Evolutionary conservation across 2,329 filamentous ascomycete genomes (phyloP).

Genomic region (Fusarium proliferatum): DNA sequence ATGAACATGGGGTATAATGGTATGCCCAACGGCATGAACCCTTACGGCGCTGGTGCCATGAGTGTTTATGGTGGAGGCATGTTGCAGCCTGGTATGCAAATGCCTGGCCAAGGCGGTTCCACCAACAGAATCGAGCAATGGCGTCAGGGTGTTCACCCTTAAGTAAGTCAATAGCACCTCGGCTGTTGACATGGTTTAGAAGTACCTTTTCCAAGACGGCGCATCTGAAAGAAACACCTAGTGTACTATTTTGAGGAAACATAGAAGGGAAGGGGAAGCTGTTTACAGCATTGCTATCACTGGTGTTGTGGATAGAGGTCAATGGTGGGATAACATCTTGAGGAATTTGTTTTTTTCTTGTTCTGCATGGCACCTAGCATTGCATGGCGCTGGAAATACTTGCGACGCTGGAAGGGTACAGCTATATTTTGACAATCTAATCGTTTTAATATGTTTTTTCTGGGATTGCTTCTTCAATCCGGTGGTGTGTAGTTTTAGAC

Average conservation of each 20-base stretch:
- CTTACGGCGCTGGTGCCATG: constrained; percentile 39
- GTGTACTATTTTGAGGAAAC: constrained; percentile 22
- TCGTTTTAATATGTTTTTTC: constrained; percentile 22
- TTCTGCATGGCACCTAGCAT: constrained; percentile 41
- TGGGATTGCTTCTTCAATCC: not conserved
- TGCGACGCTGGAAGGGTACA: constrained; percentile 25
- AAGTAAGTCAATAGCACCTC: not conserved
- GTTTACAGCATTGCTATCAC: constrained; percentile 7
- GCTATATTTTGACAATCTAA: constrained; percentile 19
- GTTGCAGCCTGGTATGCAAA: constrained; percentile 45
- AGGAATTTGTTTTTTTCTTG: constrained; percentile 16
- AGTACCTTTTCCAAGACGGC: not conserved
- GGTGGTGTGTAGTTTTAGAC: constrained; percentile 14
- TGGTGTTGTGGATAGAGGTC: constrained; percentile 32
- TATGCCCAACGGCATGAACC: constrained; percentile 33
- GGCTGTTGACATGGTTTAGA: not conserved
- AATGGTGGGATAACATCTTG: constrained; percentile 1
- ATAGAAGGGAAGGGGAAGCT: not conserved
- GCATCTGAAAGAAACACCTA: not conserved
- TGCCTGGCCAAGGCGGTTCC: constrained; percentile 44
- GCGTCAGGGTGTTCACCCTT: constrained; percentile 55
- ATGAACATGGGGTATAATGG: constrained; percentile 40
- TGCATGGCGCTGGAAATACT: constrained; percentile 42
- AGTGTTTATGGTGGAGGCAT: constrained; percentile 46
- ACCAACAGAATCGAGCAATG: constrained; percentile 56